Percentiles rank a stretch among this genome's conserved stretches.
These are phyloP conservation scores for Limtongozyma cylindracea DNA, from an alignment of 805 yeast species.

Conservation along the genomic window DNA sequence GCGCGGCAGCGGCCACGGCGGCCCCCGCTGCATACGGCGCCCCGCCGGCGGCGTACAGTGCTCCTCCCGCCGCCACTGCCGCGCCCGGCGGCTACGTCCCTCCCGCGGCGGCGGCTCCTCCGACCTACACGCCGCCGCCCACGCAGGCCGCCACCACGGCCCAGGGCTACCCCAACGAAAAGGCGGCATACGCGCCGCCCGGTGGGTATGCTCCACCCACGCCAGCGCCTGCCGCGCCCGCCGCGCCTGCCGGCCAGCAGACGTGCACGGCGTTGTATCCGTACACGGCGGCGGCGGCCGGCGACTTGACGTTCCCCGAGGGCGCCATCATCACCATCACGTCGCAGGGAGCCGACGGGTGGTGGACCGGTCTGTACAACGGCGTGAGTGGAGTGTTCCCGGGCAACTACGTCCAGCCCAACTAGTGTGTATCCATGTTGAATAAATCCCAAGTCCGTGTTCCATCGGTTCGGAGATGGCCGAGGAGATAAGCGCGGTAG, in stretches of 20 bases:
- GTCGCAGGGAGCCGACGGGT: constrained; percentile 70
- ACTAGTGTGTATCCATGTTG: too few species aligned
- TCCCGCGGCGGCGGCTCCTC: too few species aligned
- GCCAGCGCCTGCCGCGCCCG: constrained; percentile 10
- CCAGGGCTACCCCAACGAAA: constrained; percentile 3
- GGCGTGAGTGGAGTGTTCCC: constrained; percentile 88
- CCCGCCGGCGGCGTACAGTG: constrained; percentile 1
- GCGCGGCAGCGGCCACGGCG: constrained; percentile 1
- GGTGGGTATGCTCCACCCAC: constrained; percentile 3
- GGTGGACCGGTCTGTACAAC: constrained; percentile 90
- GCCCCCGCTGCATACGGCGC: constrained; percentile 1
- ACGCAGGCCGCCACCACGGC: constrained; percentile 3
- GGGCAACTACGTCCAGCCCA: constrained; percentile 67
- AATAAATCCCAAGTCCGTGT: too few species aligned
- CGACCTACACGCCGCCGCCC: constrained; percentile 3
- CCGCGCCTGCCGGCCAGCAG: constrained; percentile 6
- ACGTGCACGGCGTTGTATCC: constrained; percentile 82
- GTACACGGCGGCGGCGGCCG: constrained; percentile 78
- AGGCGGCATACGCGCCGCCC: too few species aligned
- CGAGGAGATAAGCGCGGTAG: too few species aligned
- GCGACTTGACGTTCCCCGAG: constrained; percentile 71
- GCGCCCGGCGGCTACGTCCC: constrained; percentile 2
- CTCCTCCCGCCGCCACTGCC: constrained; percentile 9
- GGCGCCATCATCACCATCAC: constrained; percentile 72
- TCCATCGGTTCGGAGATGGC: too few species aligned